Evolutionary conservation across 352 stramenopile species (phyloP).

Genomic region (Globisporangium spinosum): DNA sequence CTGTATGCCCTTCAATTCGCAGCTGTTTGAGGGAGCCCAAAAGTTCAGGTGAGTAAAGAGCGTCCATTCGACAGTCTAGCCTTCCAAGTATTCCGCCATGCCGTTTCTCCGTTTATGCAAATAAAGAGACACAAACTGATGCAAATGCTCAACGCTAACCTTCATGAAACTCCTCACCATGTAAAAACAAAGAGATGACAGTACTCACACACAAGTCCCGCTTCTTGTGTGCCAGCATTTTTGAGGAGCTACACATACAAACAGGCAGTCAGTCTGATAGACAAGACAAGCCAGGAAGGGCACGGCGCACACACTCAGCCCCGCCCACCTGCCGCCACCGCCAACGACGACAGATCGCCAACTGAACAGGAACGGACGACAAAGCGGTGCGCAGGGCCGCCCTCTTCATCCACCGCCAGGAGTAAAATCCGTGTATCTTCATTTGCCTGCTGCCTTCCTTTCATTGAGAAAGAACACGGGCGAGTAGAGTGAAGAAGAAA

Average conservation of each 20-base stretch:
- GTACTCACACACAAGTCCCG: background rate
- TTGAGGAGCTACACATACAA: constrained; percentile 9
- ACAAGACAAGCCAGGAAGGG: background rate
- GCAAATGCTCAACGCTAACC: background rate
- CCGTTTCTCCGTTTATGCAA: background rate
- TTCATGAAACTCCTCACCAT: background rate
- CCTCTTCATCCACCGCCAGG: background rate
- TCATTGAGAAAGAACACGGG: background rate
- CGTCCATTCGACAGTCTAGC: constrained; percentile 3
- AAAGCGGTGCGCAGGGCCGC: background rate
- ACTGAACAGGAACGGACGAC: background rate
- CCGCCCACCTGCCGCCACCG: background rate
- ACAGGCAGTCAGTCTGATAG: constrained; percentile 1
- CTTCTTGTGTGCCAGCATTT: background rate
- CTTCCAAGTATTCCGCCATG: background rate
- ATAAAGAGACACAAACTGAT: background rate
- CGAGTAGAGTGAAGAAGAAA: background rate
- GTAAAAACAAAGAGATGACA: background rate
- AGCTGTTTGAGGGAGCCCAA: constrained; percentile 3
- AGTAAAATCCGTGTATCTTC: background rate
- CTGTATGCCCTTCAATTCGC: background rate
- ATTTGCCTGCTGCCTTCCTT: background rate
- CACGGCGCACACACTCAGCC: background rate
- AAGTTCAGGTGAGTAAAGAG: constrained; percentile 13
- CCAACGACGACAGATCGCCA: background rate